Percentiles rank a stretch among this genome's conserved stretches.
Evolutionary conservation across 106 monocot genomes (phyloP).

Genomic region (Ottelia alismoides): DNA sequence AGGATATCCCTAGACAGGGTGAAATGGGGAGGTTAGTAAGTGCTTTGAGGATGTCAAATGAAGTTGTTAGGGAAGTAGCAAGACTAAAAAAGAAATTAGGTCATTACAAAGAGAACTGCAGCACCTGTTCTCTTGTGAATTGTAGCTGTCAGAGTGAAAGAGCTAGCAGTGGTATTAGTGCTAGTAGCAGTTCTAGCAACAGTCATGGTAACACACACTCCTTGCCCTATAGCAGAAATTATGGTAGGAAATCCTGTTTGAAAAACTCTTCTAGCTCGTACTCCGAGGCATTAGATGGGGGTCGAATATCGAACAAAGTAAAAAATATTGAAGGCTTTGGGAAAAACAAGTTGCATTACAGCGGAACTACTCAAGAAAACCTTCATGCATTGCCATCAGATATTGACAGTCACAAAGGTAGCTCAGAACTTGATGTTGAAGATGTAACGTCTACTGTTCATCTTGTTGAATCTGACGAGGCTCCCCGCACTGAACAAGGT

Average conservation of each 20-base stretch:
- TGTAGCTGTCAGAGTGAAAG: constrained; percentile 92
- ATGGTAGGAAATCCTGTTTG: constrained; percentile 33
- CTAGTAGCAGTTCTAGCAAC: constrained; percentile 82
- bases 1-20: constrained; percentile 16
- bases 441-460: constrained; percentile 12
- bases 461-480: constrained; percentile 1
- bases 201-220: constrained; percentile 18
- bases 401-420: not conserved
- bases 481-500: too few relatives aligned
- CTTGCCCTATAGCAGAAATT: constrained; percentile 30
- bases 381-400: not conserved
- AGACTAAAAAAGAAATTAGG: constrained; percentile 90
- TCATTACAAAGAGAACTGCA: constrained; percentile 56
- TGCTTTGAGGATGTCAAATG: constrained; percentile 71
- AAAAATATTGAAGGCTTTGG: constrained; percentile 9
- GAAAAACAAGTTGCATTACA: constrained; percentile 10
- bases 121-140: constrained; percentile 72
- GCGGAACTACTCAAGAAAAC: not conserved
- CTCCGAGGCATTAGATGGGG: constrained; percentile 3
- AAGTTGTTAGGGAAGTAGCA: constrained; percentile 83
- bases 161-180: constrained; percentile 80
- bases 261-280: constrained; percentile 15
- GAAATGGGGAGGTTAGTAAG: constrained; percentile 23
- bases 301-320: constrained; percentile 1
- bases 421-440: constrained; percentile 7